These are phyloP conservation scores for Pyrrhoderma lamaoense DNA, from an alignment of 1,284 basidiomycete genomes.

Conservation along the genomic window DNA sequence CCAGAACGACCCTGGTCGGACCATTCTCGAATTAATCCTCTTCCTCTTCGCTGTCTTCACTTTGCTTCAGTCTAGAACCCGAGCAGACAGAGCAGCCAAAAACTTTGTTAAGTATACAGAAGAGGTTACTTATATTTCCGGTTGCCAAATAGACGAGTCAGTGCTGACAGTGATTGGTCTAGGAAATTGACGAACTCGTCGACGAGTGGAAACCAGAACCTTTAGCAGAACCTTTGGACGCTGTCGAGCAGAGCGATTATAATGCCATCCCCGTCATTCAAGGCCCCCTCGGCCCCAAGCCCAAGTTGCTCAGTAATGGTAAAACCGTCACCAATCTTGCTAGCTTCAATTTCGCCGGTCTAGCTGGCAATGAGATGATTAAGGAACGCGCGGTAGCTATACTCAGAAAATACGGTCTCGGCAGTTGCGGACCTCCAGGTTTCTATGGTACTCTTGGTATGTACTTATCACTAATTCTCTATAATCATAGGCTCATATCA, in stretches of 20 bases:
- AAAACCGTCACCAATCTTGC: constrained; percentile 86
- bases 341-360: constrained; percentile 88
- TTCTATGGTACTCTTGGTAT: constrained; percentile 95
- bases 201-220: constrained; percentile 93
- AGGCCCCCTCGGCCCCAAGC: constrained; percentile 79
- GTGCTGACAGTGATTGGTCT: constrained; percentile 3
- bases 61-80: constrained; percentile 81
- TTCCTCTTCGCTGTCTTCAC: constrained; percentile 87
- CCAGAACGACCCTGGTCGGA: constrained; percentile 88
- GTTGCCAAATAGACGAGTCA: neutral
- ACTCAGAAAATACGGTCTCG: constrained; percentile 89
- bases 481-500: neutral
- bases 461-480: constrained; percentile 19
- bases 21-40: constrained; percentile 85
- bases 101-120: constrained; percentile 89
- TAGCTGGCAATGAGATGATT: constrained; percentile 83
- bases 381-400: constrained; percentile 83
- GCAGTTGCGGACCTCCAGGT: constrained; percentile 93
- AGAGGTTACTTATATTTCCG: constrained; percentile 52
- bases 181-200: constrained; percentile 97
- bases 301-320: constrained; percentile 66
- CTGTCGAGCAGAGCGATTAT: constrained; percentile 63
- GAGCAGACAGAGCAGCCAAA: constrained; percentile 79
- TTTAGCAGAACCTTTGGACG: constrained; percentile 58
- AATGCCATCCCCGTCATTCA: constrained; percentile 71